Conservation (phyloP, 768 basidiomycete species). For the Asterophora lycoperdoides region DNA sequence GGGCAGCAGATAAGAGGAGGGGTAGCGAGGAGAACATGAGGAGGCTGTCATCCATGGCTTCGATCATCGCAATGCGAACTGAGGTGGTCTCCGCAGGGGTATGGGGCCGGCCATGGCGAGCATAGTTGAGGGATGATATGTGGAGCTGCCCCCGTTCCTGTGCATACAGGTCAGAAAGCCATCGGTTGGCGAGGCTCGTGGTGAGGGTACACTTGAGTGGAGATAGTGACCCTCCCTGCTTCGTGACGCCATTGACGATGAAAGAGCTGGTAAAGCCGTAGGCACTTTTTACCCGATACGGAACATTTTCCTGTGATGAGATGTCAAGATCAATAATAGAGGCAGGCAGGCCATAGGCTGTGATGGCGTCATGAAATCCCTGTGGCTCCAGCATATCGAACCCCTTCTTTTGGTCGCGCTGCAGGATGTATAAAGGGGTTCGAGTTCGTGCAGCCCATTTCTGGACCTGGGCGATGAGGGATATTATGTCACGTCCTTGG, state of each 20-base stretch:
- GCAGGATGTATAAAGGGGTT: constrained; percentile 16
- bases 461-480: constrained; percentile 18
- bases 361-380: constrained; percentile 29
- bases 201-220: constrained; percentile 27
- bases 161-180: constrained; percentile 13
- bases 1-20: too few relatives aligned
- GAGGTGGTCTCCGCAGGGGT: too few relatives aligned
- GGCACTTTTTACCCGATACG: constrained; percentile 20
- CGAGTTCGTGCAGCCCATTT: constrained; percentile 20
- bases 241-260: too few relatives aligned
- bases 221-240: constrained; percentile 13
- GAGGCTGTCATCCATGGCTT: too few relatives aligned
- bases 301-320: constrained; percentile 19
- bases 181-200: constrained; percentile 20
- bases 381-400: constrained; percentile 26
- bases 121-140: too few relatives aligned
- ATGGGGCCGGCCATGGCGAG: too few relatives aligned
- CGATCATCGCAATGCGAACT: too few relatives aligned
- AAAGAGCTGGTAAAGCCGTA: constrained; percentile 15
- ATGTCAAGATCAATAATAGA: constrained; percentile 24
- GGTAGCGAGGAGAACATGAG: too few relatives aligned
- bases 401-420: too few relatives aligned
- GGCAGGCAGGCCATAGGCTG: constrained; percentile 22
- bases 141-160: background rate
- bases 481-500: constrained; percentile 22